Percentiles rank a stretch among this genome's conserved stretches.
These are phyloP conservation scores for Arthromyces matolae DNA, from an alignment of 768 basidiomycete species.

Conservation along the genomic window DNA sequence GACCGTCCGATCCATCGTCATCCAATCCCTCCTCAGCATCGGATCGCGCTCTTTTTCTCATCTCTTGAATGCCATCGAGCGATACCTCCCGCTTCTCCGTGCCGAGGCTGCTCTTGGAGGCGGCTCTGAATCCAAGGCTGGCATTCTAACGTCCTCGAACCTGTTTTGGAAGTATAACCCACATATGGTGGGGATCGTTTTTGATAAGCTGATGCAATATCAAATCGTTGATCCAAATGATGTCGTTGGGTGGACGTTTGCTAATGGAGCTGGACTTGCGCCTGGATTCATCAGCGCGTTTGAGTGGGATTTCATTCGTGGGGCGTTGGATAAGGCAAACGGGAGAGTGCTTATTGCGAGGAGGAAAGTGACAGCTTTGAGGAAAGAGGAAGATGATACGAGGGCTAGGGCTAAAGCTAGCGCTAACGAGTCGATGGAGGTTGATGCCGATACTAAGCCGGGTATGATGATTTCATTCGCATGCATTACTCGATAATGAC, in stretches of 20 bases:
- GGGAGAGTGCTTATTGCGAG: conserved; percentile 80
- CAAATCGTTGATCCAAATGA: conserved; percentile 95
- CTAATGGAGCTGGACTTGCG: conserved; percentile 36
- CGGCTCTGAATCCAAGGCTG: conserved; percentile 55
- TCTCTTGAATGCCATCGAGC: conserved; percentile 94
- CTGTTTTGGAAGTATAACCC: conserved; percentile 81
- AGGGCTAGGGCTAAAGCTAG: conserved; percentile 72
- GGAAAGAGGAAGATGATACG: conserved; percentile 87
- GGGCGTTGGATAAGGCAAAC: conserved; percentile 85
- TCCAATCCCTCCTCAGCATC: conserved; percentile 87
- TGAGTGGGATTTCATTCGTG: conserved; percentile 84
- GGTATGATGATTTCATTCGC: conserved; percentile 21
- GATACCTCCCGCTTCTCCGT: conserved; percentile 79
- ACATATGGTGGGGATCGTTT: conserved; percentile 88
- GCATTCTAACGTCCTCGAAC: conserved; percentile 68
- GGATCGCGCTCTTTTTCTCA: conserved; percentile 97
- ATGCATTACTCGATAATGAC: background rate
- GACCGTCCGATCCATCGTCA: conserved; percentile 70
- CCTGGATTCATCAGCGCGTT: conserved; percentile 40
- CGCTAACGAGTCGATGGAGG: conserved; percentile 60
- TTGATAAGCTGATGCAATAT: conserved; percentile 98
- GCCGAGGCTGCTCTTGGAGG: conserved; percentile 26
- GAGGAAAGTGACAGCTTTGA: conserved; percentile 65
- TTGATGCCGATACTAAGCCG: conserved; percentile 62
- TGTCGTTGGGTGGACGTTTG: conserved; percentile 83